Percentiles rank a stretch among this genome's conserved stretches.
phyloP scores from a whole-genome alignment of 352 stramenopile genomes.

The Aphanomyces cochlioides region DNA sequence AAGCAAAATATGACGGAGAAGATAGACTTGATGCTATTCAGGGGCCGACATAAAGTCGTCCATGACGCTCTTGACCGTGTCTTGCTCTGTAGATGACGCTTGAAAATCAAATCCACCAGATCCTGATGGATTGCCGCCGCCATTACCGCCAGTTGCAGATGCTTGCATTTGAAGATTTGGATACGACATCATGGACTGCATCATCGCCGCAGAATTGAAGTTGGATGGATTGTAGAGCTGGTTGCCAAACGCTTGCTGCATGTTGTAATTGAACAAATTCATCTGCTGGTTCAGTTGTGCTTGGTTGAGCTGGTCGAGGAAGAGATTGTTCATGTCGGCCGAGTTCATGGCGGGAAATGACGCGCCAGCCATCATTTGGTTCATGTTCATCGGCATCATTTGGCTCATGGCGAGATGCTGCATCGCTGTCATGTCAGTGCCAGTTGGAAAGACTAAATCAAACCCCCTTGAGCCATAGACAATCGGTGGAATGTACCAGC shows the following conservation, averaged over 20 bases:
- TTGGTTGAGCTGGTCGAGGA: background rate
- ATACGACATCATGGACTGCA: constrained; percentile 5
- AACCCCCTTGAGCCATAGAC: background rate
- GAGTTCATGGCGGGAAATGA: constrained; percentile 2
- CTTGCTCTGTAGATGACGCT: constrained; percentile 2
- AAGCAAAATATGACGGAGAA: background rate
- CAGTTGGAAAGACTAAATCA: constrained; percentile 11
- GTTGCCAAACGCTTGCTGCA: constrained; percentile 9
- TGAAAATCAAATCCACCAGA: background rate
- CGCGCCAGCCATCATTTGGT: constrained; percentile 32
- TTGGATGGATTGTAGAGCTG: constrained; percentile 5
- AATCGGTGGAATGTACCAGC: too few relatives aligned
- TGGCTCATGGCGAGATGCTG: constrained; percentile 20
- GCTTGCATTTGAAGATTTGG: constrained; percentile 13
- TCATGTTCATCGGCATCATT: constrained; percentile 26
- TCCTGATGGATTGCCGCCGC: background rate
- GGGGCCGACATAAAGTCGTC: constrained; percentile 23
- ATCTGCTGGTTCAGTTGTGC: background rate
- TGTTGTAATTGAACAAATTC: constrained; percentile 24
- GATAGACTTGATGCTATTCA: constrained; percentile 1
- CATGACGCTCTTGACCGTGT: constrained; percentile 26
- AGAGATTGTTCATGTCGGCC: constrained; percentile 14
- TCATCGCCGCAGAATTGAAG: constrained; percentile 1
- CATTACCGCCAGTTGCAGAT: background rate
- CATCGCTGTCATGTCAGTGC: constrained; percentile 20